Base-by-base conservation (phyloP, 768 basidiomycete genomes). In the Termitomyces titanicus region DNA sequence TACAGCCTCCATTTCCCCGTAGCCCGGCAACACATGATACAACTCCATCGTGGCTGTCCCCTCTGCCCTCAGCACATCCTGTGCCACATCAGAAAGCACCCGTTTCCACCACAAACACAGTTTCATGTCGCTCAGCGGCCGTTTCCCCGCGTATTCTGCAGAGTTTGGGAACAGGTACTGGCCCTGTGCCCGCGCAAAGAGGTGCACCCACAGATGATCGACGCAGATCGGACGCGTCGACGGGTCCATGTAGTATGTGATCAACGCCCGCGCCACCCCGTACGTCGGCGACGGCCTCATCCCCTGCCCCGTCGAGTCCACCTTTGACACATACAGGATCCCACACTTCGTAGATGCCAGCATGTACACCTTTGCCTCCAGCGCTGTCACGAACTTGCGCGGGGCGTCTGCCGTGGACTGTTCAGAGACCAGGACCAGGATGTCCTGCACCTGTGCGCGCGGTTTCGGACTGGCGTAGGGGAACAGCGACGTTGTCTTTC, bases 151-250 rank as follows among this genome's bases (percentile, higher is more conserved):
- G 59, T 77, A 84, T 18, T 90, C 84, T 3, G 80, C 73, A 10
- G 91, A 93, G 67, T 94, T 94, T 0, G 95, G 89, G 70, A 98
- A 99, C 47, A 99, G 77, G 67, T 98, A 99, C 69, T 98, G 95
- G 34, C 71, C 75, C 70, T 98, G 95, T 3, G 92, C 85, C 17
- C 94, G 79, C 8, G 96, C 96, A 66, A 96, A 98, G 17, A 98
- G 74, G 61, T 96, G 92, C 22, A 97, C 76, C 81, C 89, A 89
- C 11, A 94, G 63, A 53, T 85, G 75, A 10, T 73, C 72, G 3
- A 79, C 80, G 1, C 74, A 61, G 39, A 85, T 62, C 13, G 89
- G 88, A 25, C 89, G 74, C 48, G 85, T 87, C n/a, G 60, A 54
- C 0, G 84, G 84, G 53, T 85, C 78, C 33, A 79, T 76, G 63